Conservation (phyloP, 495 filamentous ascomycete genomes). For the Terfezia claveryi region DNA sequence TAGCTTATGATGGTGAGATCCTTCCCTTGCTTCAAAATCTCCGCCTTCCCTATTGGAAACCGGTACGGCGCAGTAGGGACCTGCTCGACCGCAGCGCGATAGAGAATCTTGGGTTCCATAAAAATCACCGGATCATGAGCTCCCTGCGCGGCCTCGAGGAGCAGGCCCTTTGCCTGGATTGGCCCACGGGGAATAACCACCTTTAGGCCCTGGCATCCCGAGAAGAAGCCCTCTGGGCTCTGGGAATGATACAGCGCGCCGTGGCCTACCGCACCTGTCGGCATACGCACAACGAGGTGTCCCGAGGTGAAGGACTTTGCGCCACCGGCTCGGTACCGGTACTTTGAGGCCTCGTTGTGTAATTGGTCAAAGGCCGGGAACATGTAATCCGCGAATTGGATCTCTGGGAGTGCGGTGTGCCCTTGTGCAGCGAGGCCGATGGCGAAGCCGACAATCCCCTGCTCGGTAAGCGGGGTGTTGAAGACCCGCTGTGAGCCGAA, state of each 20-base stretch:
- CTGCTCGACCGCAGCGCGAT: slow-evolving; percentile 86
- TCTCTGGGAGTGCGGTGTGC: slow-evolving; percentile 83
- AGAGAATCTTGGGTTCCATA: slow-evolving; percentile 91
- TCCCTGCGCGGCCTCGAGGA: slow-evolving; percentile 54
- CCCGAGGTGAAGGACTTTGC: slow-evolving; percentile 42
- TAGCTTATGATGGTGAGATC: slow-evolving; percentile 80
- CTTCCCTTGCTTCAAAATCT: slow-evolving; percentile 62
- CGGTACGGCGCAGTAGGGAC: slow-evolving; percentile 67
- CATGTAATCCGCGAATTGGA: slow-evolving; percentile 96
- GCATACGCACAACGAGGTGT: slow-evolving; percentile 82
- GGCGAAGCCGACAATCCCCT: slow-evolving; percentile 86
- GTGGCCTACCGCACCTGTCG: slow-evolving; percentile 84
- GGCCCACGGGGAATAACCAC: slow-evolving; percentile 84
- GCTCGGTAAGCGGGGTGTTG: slow-evolving; percentile 86
- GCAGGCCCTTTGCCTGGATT: slow-evolving; percentile 73
- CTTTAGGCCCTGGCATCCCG: slow-evolving; percentile 70
- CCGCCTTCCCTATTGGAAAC: slow-evolving; percentile 70
- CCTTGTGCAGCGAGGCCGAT: slow-evolving; percentile 78
- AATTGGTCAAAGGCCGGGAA: slow-evolving; percentile 95
- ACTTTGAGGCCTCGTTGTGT: slow-evolving; percentile 91
- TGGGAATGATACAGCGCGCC: slow-evolving; percentile 90
- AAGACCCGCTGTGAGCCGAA: slow-evolving; percentile 83
- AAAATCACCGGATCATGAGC: slow-evolving; percentile 83
- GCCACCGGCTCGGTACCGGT: slow-evolving; percentile 59
- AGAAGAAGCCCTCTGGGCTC: slow-evolving; percentile 78